Conservation (phyloP, 2,329 filamentous ascomycete genomes). For the Apiospora marii region DNA sequence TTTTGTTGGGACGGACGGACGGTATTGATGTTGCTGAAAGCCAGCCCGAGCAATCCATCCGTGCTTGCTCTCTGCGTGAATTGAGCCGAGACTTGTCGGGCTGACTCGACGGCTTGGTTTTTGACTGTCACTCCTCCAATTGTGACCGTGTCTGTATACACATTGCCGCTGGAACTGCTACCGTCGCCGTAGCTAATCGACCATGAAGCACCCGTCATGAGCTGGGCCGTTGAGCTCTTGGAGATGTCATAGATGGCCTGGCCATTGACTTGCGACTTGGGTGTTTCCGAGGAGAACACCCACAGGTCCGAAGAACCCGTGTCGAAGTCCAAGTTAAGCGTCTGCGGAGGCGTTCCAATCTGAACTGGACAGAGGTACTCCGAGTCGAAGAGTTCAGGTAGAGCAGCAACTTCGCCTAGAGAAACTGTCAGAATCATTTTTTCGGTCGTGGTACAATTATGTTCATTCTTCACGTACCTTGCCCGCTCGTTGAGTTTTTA, state of each 20-base stretch:
- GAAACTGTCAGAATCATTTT: conserved; percentile 26
- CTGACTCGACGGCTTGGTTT: conserved; percentile 72
- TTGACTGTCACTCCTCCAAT: conserved; percentile 69
- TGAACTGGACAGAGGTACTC: conserved; percentile 68
- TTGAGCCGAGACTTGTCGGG: conserved; percentile 63
- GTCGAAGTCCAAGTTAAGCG: conserved; percentile 70
- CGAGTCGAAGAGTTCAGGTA: conserved; percentile 34
- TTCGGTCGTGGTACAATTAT: not conserved
- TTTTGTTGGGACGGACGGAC: conserved; percentile 60
- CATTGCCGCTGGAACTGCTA: conserved; percentile 69
- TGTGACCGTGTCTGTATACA: conserved; percentile 68
- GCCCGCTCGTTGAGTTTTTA: not conserved
- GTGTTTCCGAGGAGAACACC: conserved; percentile 66
- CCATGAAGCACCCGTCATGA: conserved; percentile 60
- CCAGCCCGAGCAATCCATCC: conserved; percentile 73
- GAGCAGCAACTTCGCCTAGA: conserved; percentile 31
- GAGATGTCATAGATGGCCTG: conserved; percentile 67
- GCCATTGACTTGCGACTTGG: conserved; percentile 44
- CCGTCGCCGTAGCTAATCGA: conserved; percentile 74
- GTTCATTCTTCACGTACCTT: not conserved
- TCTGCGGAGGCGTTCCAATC: conserved; percentile 73
- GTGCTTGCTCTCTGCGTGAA: conserved; percentile 62
- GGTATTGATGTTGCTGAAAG: conserved; percentile 70
- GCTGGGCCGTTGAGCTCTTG: conserved; percentile 68
- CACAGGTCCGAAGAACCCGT: conserved; percentile 76